phyloP scores from a whole-genome alignment of 768 basidiomycete genomes.

The Floccularia luteovirens region DNA sequence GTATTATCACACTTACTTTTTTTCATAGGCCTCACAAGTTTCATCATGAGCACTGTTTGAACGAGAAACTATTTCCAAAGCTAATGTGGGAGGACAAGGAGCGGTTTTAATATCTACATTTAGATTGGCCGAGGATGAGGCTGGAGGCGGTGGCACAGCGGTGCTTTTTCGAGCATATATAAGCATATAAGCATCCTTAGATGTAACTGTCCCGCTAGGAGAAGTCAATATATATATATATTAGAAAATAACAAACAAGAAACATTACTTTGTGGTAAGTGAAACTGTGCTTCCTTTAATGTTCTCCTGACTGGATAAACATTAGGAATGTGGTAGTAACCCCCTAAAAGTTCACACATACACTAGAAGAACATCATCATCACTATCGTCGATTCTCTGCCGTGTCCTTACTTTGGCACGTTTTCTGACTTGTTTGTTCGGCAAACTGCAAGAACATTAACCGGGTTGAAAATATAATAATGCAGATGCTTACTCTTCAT shows the following conservation, averaged over 20 bases:
- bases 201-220: constrained; percentile 42
- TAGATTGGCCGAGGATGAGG: neutral
- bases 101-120: constrained; percentile 4
- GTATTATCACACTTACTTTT: constrained; percentile 27
- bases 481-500: too few relatives aligned
- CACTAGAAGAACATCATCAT: constrained; percentile 30
- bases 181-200: constrained; percentile 93
- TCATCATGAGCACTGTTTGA: constrained; percentile 51
- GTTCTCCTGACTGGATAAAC: too few relatives aligned
- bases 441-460: neutral
- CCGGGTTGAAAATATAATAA: too few relatives aligned
- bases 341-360: neutral
- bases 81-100: constrained; percentile 47
- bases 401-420: constrained; percentile 38
- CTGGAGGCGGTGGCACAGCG: neutral
- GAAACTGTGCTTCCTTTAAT: neutral
- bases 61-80: constrained; percentile 40
- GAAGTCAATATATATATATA: constrained; percentile 4
- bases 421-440: constrained; percentile 20
- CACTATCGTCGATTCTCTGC: constrained; percentile 50
- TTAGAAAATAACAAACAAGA: neutral
- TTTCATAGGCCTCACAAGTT: constrained; percentile 39
- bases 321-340: too few relatives aligned
- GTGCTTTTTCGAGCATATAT: constrained; percentile 59
- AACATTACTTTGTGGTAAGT: neutral